Percentiles rank a stretch among this genome's conserved stretches.
These are phyloP conservation scores for Cercospora berteroae DNA, from an alignment of 2,329 filamentous ascomycete genomes.

Conservation along the genomic window DNA sequence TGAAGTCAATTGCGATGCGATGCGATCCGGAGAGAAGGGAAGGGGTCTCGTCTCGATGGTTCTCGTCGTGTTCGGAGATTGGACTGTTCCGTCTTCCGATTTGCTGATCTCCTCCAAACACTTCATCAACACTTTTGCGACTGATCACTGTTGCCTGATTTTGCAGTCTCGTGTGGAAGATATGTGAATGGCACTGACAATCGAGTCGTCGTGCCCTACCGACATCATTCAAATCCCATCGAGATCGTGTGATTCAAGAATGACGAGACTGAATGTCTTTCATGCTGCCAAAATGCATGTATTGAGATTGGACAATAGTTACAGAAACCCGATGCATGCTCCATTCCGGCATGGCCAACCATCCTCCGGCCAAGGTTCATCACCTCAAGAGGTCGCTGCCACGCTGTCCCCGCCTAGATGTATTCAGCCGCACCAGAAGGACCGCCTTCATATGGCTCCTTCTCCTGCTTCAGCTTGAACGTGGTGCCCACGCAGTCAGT, in stretches of 20 bases:
- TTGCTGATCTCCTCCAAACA: not conserved
- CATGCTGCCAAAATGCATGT: not conserved
- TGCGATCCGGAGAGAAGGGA: not conserved
- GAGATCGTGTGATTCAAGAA: not conserved
- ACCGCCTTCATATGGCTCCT: not conserved
- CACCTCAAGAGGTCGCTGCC: too few relatives aligned
- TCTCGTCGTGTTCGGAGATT: not conserved
- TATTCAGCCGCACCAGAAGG: not conserved
- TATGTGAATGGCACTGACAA: too few relatives aligned
- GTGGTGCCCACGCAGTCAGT: not conserved
- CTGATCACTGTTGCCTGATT: not conserved
- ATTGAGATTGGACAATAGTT: not conserved
- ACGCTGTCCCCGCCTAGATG: not conserved
- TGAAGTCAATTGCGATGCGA: not conserved
- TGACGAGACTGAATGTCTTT: not conserved
- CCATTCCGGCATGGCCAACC: not conserved
- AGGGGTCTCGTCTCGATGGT: not conserved
- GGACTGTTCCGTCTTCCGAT: not conserved
- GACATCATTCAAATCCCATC: not conserved
- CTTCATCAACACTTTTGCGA: not conserved
- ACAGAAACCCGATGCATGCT: not conserved
- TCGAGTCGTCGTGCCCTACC: too few relatives aligned
- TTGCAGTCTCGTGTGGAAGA: too few relatives aligned
- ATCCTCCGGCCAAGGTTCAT: too few relatives aligned
- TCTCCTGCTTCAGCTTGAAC: not conserved